Base-by-base conservation (phyloP, 108 stramenopile genomes). In the Nitzschia putrida region DNA sequence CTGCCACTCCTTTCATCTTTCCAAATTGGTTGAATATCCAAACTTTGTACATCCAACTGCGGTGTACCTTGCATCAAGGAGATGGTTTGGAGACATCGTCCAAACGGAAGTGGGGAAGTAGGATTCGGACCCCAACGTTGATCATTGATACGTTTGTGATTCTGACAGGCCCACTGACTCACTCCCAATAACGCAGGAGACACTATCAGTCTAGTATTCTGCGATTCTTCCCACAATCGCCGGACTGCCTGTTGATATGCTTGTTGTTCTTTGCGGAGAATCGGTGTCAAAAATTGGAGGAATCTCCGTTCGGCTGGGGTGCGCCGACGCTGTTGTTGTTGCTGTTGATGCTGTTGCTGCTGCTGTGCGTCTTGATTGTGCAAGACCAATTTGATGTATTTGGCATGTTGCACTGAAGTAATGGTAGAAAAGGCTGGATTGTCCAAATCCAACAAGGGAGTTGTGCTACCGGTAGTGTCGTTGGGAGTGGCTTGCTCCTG, bases 391-490 rank as follows among this genome's bases (percentile, higher is more conserved):
- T 78, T 38, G 12, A 66, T 23, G 56, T 71, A 78, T 23, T 70
- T 57, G 11, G 39, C 51, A 53, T 78, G 77, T 37, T 78, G 77
- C 5, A 60, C 64, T 2, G 50, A 10, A 12, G 57, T 71, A 25
- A 78, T 14, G 13, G 69, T 71, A 0, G 77, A 71, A 38, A 64
- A 67, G 26, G 44, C 51, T 18, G 77, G 68, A 61, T 78, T 66
- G 42, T 78, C 66, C 22, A 78, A 38, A 24, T 68, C 67, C n/a
- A 12, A 10, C 18, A 18, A 14, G 43, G 24, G 8, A 23, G 14
- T 29, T 34, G 29, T 34, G 4, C 29, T 34, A 3, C 29, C 29
- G 1, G 29, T 4, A 34, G 16, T 74, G 26, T 67, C 57, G n/a
- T 65, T 58, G 9, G 9, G 45, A 16, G 25, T 23, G 18, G 25